A percentile compares a stretch with the other conserved stretches of the same genome.
phyloP scores from a whole-genome alignment of 768 basidiomycete species.

The Boletus fagicola region DNA sequence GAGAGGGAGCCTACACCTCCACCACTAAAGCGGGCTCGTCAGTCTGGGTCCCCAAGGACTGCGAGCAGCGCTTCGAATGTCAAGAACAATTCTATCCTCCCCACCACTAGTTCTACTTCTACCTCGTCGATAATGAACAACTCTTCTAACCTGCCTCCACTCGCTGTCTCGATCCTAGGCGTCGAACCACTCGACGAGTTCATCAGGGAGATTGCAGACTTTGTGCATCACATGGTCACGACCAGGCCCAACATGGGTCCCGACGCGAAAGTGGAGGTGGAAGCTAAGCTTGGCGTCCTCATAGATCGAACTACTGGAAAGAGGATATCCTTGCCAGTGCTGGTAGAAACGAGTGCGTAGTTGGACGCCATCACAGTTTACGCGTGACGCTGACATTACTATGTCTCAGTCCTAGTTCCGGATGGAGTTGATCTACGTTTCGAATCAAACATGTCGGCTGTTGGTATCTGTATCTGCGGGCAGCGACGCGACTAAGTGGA shows the following conservation, averaged over 20 bases:
- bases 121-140: slow-evolving; percentile 27
- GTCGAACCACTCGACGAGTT: slow-evolving; percentile 93
- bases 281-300: slow-evolving; percentile 85
- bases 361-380: not conserved
- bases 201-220: slow-evolving; percentile 88
- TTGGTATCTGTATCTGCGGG: slow-evolving; percentile 40
- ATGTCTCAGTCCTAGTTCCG: slow-evolving; percentile 59
- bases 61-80: slow-evolving; percentile 25
- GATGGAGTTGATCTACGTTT: slow-evolving; percentile 67
- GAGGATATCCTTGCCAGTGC: slow-evolving; percentile 67
- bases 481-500: slow-evolving; percentile 5
- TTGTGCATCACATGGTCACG: slow-evolving; percentile 69
- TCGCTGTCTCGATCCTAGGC: slow-evolving; percentile 79
- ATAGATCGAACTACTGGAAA: slow-evolving; percentile 53
- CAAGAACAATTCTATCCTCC: slow-evolving; percentile 15
- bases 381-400: slow-evolving; percentile 4
- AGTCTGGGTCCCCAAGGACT: slow-evolving; percentile 30
- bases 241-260: slow-evolving; percentile 55
- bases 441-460: slow-evolving; percentile 89
- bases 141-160: slow-evolving; percentile 47
- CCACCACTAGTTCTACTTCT: slow-evolving; percentile 10
- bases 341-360: slow-evolving; percentile 80
- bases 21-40: slow-evolving; percentile 41
- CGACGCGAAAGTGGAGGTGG: slow-evolving; percentile 66
- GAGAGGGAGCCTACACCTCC: slow-evolving; percentile 26